phyloP scores from a whole-genome alignment of 2,329 filamentous ascomycete species.

The Chaetomium olivaceum region DNA sequence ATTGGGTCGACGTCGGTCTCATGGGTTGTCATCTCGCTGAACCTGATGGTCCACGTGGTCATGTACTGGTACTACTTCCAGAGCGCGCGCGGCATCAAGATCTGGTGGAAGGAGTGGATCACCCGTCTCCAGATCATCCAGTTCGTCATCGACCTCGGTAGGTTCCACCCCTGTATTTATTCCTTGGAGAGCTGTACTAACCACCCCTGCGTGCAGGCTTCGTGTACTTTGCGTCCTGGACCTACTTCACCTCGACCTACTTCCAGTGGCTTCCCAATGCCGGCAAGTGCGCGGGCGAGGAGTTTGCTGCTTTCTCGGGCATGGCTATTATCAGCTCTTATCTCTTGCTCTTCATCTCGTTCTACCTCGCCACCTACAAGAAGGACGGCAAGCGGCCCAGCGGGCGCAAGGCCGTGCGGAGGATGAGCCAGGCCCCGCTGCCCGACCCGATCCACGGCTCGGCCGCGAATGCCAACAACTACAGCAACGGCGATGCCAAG shows the following conservation, averaged over 20 bases:
- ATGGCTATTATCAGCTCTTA: constrained; percentile 93
- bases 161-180: constrained; percentile 35
- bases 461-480: constrained; percentile 59
- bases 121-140: constrained; percentile 96
- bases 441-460: constrained; percentile 76
- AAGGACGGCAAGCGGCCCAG: constrained; percentile 77
- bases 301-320: constrained; percentile 91
- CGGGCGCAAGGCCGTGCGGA: constrained; percentile 73
- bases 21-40: constrained; percentile 91
- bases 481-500: constrained; percentile 27
- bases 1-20: constrained; percentile 90
- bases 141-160: constrained; percentile 95
- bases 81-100: constrained; percentile 88
- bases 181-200: neutral
- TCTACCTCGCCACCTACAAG: constrained; percentile 97
- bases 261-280: constrained; percentile 80
- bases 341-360: constrained; percentile 96
- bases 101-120: constrained; percentile 99
- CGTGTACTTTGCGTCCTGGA: constrained; percentile 99
- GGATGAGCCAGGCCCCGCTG: constrained; percentile 66
- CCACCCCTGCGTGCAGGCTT: constrained; percentile 63
- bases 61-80: constrained; percentile 99
- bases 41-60: constrained; percentile 91
- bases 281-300: constrained; percentile 89
- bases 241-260: constrained; percentile 93